Evolutionary conservation across 805 yeast species (phyloP).

Genomic region (Alloascoidea africana): DNA sequence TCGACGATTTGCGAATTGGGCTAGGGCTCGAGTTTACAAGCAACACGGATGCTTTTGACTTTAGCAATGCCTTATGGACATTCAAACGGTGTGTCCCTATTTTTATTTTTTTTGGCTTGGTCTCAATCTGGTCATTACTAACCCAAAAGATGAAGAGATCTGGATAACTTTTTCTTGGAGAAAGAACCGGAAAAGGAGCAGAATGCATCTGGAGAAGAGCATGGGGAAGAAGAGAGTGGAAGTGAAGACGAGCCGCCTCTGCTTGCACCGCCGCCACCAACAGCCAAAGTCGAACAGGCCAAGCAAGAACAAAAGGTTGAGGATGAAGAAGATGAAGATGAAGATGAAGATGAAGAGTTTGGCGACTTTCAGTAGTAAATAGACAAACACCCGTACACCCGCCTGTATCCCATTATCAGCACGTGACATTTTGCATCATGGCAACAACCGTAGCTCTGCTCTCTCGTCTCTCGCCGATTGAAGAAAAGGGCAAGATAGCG

Average conservation of each 20-base stretch:
- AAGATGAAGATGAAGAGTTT: conserved; percentile 17
- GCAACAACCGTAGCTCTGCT: too few species aligned
- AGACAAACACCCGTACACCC: too few species aligned
- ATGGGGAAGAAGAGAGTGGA: conserved; percentile 12
- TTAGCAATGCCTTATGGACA: conserved; percentile 21
- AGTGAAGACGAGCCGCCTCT: conserved; percentile 10
- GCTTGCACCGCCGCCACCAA: conserved; percentile 15
- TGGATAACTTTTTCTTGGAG: conserved; percentile 4
- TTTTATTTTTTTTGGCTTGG: neutral
- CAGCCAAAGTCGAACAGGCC: conserved; percentile 1
- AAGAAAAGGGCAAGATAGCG: too few species aligned
- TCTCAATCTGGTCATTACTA: neutral
- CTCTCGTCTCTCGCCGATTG: too few species aligned
- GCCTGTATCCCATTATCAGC: too few species aligned
- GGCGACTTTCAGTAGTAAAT: conserved; percentile 19
- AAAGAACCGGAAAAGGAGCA: conserved; percentile 2
- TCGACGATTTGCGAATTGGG: conserved; percentile 18
- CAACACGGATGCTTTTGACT: conserved; percentile 19
- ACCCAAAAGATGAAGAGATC: neutral
- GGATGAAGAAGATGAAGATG: conserved; percentile 7
- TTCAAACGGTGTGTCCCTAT: conserved; percentile 12
- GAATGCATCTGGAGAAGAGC: conserved; percentile 13
- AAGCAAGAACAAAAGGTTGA: conserved; percentile 3
- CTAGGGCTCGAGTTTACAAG: conserved; percentile 26
- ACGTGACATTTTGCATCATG: too few species aligned